These are phyloP conservation scores for Cinchona pubescens DNA, from an alignment of 257 asterid genomes.

Conservation along the genomic window DNA sequence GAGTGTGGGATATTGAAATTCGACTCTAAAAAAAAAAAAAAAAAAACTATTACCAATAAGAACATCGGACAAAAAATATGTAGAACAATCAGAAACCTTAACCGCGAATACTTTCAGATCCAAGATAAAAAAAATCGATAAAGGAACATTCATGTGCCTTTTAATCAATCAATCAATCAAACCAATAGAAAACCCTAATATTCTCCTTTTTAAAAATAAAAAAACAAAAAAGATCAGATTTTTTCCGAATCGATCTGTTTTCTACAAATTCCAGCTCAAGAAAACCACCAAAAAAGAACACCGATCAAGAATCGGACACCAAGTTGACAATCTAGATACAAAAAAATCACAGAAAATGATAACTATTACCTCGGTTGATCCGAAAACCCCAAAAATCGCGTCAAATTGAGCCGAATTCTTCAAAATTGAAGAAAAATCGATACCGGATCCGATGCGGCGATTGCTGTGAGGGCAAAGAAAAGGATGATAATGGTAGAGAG, in stretches of 20 bases:
- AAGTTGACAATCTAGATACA: constrained; percentile 25
- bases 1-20: too few species aligned
- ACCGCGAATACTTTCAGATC: not conserved
- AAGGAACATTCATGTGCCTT: not conserved
- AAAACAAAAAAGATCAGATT: not conserved
- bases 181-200: not conserved
- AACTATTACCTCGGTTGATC: constrained; percentile 11
- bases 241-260: not conserved
- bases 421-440: constrained; percentile 2
- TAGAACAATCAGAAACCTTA: not conserved
- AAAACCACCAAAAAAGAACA: not conserved
- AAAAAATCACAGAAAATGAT: not conserved
- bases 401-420: constrained; percentile 8
- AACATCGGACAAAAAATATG: not conserved
- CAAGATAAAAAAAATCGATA: not conserved
- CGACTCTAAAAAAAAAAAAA: not conserved
- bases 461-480: not conserved
- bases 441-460: constrained; percentile 13
- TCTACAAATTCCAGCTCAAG: not conserved
- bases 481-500: constrained; percentile 1
- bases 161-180: not conserved
- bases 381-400: not conserved
- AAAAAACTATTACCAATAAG: not conserved
- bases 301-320: not conserved
- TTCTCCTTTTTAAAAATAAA: not conserved